phyloP scores from a whole-genome alignment of 1,139 yeast genomes.

The Blastobotrys persicus region DNA sequence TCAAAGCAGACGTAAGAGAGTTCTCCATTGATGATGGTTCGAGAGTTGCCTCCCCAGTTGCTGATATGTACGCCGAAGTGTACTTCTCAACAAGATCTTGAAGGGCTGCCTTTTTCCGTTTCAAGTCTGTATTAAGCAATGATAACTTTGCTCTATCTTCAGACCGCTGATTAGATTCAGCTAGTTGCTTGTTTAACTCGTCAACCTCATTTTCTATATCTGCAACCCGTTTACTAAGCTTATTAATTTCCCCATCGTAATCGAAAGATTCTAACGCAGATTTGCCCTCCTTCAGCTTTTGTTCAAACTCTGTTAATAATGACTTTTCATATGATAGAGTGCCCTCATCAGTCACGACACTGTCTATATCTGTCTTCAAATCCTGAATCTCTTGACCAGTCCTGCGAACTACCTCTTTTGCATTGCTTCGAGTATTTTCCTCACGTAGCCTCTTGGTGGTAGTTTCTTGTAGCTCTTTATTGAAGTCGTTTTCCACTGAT shows the following conservation, averaged over 20 bases:
- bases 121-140: constrained; percentile 43
- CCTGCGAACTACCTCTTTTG: constrained; percentile 39
- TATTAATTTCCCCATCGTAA: constrained; percentile 42
- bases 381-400: constrained; percentile 37
- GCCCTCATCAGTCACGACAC: constrained; percentile 44
- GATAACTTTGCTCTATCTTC: constrained; percentile 55
- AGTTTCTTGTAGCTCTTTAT: constrained; percentile 22
- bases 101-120: constrained; percentile 34
- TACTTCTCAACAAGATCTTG: constrained; percentile 10
- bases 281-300: constrained; percentile 25
- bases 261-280: constrained; percentile 30
- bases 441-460: constrained; percentile 43
- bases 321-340: constrained; percentile 42
- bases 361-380: constrained; percentile 41
- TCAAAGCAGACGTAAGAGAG: constrained; percentile 18
- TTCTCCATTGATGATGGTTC: constrained; percentile 16
- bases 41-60: constrained; percentile 5
- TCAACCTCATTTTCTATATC: constrained; percentile 56
- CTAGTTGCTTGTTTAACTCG: constrained; percentile 49
- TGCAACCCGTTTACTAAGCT: constrained; percentile 42
- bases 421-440: constrained; percentile 44
- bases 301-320: constrained; percentile 38
- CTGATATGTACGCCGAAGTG: constrained; percentile 2
- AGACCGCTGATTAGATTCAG: constrained; percentile 54
- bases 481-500: constrained; percentile 18